phyloP scores from a whole-genome alignment of 805 yeast genomes.

The Candida michaelii region DNA sequence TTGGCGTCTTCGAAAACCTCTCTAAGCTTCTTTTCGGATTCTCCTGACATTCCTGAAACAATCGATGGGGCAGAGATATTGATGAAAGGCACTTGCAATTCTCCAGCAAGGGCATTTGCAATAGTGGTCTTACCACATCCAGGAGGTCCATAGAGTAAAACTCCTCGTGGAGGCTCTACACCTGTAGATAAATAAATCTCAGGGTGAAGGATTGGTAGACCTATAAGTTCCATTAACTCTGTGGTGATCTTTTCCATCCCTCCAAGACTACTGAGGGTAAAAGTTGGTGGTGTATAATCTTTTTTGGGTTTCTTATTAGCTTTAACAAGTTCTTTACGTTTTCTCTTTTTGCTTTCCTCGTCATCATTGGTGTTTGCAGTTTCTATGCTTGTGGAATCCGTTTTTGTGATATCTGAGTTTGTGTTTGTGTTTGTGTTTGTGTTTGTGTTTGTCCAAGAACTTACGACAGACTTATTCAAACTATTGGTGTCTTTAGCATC shows the following conservation, averaged over 20 bases:
- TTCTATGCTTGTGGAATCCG: background rate
- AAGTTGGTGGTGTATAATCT: constrained; percentile 68
- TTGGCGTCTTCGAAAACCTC: constrained; percentile 94
- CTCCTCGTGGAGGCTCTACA: constrained; percentile 93
- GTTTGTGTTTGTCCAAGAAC: constrained; percentile 54
- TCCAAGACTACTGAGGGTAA: constrained; percentile 74
- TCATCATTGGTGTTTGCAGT: background rate
- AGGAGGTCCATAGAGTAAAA: constrained; percentile 94
- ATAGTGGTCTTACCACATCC: constrained; percentile 98
- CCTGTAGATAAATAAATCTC: constrained; percentile 87
- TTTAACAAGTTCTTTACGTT: constrained; percentile 47
- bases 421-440: constrained; percentile 17
- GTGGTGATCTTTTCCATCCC: constrained; percentile 86
- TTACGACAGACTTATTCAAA: constrained; percentile 74
- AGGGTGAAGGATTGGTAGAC: constrained; percentile 90
- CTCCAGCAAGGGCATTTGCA: constrained; percentile 95
- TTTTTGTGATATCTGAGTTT: background rate
- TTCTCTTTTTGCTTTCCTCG: constrained; percentile 40
- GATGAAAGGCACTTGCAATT: constrained; percentile 88
- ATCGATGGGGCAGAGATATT: constrained; percentile 92
- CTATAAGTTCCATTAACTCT: constrained; percentile 86
- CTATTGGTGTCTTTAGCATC: constrained; percentile 63
- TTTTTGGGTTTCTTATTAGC: constrained; percentile 28
- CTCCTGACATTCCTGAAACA: constrained; percentile 99
- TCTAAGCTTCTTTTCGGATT: constrained; percentile 89